Percentiles rank a stretch among this genome's conserved stretches.
phyloP scores from a whole-genome alignment of 352 stramenopile genomes.

The Phytophthora crassamura region DNA sequence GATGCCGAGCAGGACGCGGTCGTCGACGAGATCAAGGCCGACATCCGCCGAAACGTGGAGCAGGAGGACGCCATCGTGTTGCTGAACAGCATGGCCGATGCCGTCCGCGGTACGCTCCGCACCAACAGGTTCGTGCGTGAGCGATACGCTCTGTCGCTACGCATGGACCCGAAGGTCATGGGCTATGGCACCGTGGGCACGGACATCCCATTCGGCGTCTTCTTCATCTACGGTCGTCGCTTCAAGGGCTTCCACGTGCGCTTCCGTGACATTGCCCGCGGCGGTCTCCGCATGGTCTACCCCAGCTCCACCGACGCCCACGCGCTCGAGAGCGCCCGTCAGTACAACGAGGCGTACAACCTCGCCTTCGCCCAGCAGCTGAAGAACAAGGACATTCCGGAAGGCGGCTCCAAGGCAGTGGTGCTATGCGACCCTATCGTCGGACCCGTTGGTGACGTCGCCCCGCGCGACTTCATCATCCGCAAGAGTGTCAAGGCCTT shows the following conservation, averaged over 20 bases:
- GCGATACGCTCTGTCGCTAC: slow-evolving; percentile 82
- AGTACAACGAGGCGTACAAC: slow-evolving; percentile 89
- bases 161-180: slow-evolving; percentile 82
- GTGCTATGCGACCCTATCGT: slow-evolving; percentile 84
- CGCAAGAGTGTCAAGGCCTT: slow-evolving; percentile 98
- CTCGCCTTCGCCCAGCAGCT: slow-evolving; percentile 86
- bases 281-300: slow-evolving; percentile 82
- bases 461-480: slow-evolving; percentile 89
- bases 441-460: slow-evolving; percentile 74
- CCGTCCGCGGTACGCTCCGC: slow-evolving; percentile 73
- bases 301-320: slow-evolving; percentile 68
- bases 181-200: slow-evolving; percentile 83
- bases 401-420: slow-evolving; percentile 86
- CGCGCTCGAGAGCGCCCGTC: slow-evolving; percentile 69
- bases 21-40: slow-evolving; percentile 64
- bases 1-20: slow-evolving; percentile 51
- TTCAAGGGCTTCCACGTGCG: slow-evolving; percentile 94
- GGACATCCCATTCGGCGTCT: slow-evolving; percentile 95
- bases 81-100: slow-evolving; percentile 85
- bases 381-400: slow-evolving; percentile 92
- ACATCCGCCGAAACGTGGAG: slow-evolving; percentile 81
- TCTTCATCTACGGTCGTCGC: slow-evolving; percentile 96
- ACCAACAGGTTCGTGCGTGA: slow-evolving; percentile 88
- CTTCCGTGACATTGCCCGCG: slow-evolving; percentile 84
- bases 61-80: slow-evolving; percentile 75